Base-by-base conservation (phyloP, 1,284 basidiomycete genomes). In the Cryptococcus jaspeensis region DNA sequence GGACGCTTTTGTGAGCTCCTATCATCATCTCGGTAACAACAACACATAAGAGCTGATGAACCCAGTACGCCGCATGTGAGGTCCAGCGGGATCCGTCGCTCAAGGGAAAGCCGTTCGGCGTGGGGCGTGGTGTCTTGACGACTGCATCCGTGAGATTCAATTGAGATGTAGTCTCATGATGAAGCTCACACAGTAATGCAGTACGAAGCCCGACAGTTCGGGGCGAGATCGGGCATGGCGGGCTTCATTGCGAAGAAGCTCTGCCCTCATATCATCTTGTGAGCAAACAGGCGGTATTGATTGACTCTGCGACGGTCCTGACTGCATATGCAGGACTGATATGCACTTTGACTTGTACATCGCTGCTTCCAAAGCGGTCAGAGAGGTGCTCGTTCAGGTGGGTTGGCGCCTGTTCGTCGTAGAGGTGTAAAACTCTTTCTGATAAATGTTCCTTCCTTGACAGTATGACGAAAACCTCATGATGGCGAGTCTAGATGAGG, bases 211-310 rank as follows among this genome's bases (percentile, higher is more conserved):
- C 83, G 92, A 50, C 91, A 88, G 70, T 92, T 83, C 65, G 92
- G 92, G 0, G 87, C 89, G 36, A 84, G 92, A 25, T 92, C 89
- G 4, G 92, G 90, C 32, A 94, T 94, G 92, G 84, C 91, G 83
- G 90, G 85, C 46, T 94, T 93, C 73, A 87, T 98, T 42, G 95
- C 94, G 15, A 88, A 87, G 79, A 94, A 92, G 69, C 84, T 99
- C 9, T 98, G 93, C 71, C 93, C 94, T 1, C 85, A 94, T 9
- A 83, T 99, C n/a, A 86, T 91, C 43, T 79, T 92, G 75, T 78
- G 58, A 64, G 73, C n/a, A 15, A n/a, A 20, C n/a, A 18, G 6
- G 20, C 23, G n/a, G 35, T 51, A 42, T 12, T 23, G 20, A 2
- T 32, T 39, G 16, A 45, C 15, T n/a, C 35, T 40, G 18, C 38